A percentile compares a stretch with the other conserved stretches of the same genome.
phyloP scores from a whole-genome alignment of 768 basidiomycete species.

The Rhodotorula babjevae region DNA sequence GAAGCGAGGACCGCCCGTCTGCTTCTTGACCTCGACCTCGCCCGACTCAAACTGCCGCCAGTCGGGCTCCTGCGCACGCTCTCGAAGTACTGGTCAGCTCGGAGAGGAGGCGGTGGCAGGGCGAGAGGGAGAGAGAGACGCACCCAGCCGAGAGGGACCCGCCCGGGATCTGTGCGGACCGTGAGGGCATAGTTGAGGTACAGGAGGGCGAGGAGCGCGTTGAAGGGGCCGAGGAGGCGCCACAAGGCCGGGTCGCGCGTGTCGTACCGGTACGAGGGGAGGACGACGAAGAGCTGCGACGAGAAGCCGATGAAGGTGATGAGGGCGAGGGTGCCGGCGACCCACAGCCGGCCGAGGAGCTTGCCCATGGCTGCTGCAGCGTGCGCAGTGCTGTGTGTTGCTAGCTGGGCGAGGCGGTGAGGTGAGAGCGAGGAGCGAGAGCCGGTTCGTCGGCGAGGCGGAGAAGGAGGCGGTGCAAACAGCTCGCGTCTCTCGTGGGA shows the following conservation, averaged over 20 bases:
- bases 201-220: constrained; percentile 68
- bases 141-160: constrained; percentile 57
- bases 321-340: constrained; percentile 45
- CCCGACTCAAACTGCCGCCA: constrained; percentile 58
- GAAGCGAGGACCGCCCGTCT: constrained; percentile 73
- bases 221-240: constrained; percentile 47
- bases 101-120: no score
- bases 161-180: constrained; percentile 76
- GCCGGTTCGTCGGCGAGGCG: no score
- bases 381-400: no score
- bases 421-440: no score
- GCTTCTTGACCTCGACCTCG: constrained; percentile 76
- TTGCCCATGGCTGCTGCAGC: constrained; percentile 9
- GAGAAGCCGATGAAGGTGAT: constrained; percentile 76
- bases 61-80: constrained; percentile 64
- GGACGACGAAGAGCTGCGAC: constrained; percentile 80
- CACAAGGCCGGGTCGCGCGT: not conserved
- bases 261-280: constrained; percentile 54
- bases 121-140: not conserved
- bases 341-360: constrained; percentile 35
- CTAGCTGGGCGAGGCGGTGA: no score
- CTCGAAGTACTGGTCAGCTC: no score
- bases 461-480: no score
- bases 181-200: constrained; percentile 85
- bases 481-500: no score